These are phyloP conservation scores for Botrytis elliptica DNA, from an alignment of 2,329 filamentous ascomycete genomes.

Conservation along the genomic window DNA sequence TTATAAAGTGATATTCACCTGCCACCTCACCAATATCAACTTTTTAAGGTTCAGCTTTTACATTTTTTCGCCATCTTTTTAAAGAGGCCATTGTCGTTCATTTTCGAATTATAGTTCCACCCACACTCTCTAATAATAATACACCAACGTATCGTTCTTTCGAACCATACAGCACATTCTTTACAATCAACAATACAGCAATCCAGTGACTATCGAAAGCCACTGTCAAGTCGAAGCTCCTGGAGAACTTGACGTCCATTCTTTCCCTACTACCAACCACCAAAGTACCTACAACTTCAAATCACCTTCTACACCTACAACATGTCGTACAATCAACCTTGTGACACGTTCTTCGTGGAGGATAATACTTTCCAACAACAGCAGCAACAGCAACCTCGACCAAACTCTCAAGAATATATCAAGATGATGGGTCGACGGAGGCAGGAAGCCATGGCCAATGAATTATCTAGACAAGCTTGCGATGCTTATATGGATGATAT, in stretches of 20 bases:
- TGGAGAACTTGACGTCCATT: slow-evolving; percentile 42
- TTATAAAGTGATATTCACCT: slow-evolving; percentile 25
- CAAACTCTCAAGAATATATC: slow-evolving; percentile 64
- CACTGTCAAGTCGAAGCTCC: slow-evolving; percentile 41
- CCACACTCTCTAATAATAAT: slow-evolving; percentile 39
- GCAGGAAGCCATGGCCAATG: slow-evolving; percentile 84
- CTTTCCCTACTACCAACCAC: slow-evolving; percentile 29
- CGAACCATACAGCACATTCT: slow-evolving; percentile 35
- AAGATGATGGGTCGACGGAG: slow-evolving; percentile 77
- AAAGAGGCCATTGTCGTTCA: slow-evolving; percentile 37
- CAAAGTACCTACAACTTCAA: slow-evolving; percentile 20
- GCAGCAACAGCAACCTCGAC: slow-evolving; percentile 30
- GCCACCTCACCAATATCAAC: slow-evolving; percentile 27
- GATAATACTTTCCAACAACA: slow-evolving; percentile 40
- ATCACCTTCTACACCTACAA: slow-evolving; percentile 32
- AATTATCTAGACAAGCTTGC: slow-evolving; percentile 79
- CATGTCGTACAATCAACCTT: slow-evolving; percentile 48
- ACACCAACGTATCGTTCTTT: slow-evolving; percentile 29
- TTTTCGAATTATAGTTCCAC: slow-evolving; percentile 32
- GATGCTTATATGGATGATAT: slow-evolving; percentile 95
- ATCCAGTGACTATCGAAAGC: slow-evolving; percentile 32
- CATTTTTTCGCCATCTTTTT: slow-evolving; percentile 25
- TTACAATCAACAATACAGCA: slow-evolving; percentile 30
- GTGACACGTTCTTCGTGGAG: slow-evolving; percentile 68
- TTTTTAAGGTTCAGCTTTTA: slow-evolving; percentile 24